Base-by-base conservation (phyloP, 2,329 filamentous ascomycete genomes). In the Hansfordia pulvinata region DNA sequence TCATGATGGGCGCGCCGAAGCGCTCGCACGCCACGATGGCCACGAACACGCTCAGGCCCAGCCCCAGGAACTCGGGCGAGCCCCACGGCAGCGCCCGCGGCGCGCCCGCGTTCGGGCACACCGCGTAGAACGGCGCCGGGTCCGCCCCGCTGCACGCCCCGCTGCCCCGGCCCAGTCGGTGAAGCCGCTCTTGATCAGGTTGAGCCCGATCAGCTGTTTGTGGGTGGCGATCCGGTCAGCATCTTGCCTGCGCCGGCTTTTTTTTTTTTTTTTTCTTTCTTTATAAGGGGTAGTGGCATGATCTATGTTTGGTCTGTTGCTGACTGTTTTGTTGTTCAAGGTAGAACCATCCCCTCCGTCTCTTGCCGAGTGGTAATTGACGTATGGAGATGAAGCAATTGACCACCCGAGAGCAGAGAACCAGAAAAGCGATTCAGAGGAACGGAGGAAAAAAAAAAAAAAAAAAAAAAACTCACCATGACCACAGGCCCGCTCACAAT, bases 1-100 rank as follows among this genome's bases (percentile, higher is more conserved):
- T 86, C 78, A 90, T 86, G 37, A 90, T 78, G 0, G 83, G 82
- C 0, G 79, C 68, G 2, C 83, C 83, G 39, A 86, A 85, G 8
- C 80, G 69, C 50, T 90, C 82, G 46, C 78, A 82, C 9, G 88
- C 46, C 33, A 90, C 76, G 43, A 90, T 88, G 16, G 76, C 79
- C 23, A 78, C 39, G 44, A 88, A 88, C 19, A 86, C 82, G 23
- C 72, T 72, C 54, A 90, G 86, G 1, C 82, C 82, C 2, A 90
- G 65, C 9, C 64, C 82, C 5, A 90, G 69, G 38, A 78, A 84
- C 49, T 90, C 76, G 2, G 81, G 69, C 19, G 73, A 75, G 4
- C 80, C 83, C 83, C 83, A 90, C 0, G 69, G 74, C 2, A 88
- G 59, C 10, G 80, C 64, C 31, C 76, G 75, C 2, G 81, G 78